Evolutionary conservation across 495 filamentous ascomycete genomes (phyloP).

Genomic region (Trypethelium eluteriae): DNA sequence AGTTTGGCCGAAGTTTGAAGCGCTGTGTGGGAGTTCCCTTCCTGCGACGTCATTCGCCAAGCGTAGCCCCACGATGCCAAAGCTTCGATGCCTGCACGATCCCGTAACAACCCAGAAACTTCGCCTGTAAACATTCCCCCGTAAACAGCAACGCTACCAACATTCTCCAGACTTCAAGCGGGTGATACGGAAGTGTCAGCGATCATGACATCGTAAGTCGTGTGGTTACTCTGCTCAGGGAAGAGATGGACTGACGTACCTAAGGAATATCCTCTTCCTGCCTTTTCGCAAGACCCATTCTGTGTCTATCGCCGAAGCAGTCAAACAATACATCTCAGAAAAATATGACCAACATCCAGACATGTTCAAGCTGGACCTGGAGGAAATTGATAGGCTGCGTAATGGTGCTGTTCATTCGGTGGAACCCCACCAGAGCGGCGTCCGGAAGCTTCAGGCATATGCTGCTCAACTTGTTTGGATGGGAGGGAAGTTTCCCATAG

Average conservation of each 20-base stretch:
- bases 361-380: slow-evolving; percentile 87
- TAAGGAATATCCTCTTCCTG: slow-evolving; percentile 48
- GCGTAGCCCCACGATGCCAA: neutral
- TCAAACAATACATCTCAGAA: slow-evolving; percentile 91
- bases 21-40: neutral
- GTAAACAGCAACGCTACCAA: neutral
- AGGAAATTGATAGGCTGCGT: slow-evolving; percentile 75
- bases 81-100: neutral
- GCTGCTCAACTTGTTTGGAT: slow-evolving; percentile 93
- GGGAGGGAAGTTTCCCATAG: slow-evolving; percentile 90
- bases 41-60: neutral
- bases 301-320: slow-evolving; percentile 67
- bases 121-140: neutral
- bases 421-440: slow-evolving; percentile 82
- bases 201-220: slow-evolving; percentile 3
- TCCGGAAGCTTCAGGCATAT: slow-evolving; percentile 79
- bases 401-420: slow-evolving; percentile 76
- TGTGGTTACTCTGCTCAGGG: neutral
- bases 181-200: neutral
- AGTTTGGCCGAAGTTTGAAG: neutral
- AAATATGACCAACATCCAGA: slow-evolving; percentile 99
- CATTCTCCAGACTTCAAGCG: neutral
- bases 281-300: slow-evolving; percentile 81
- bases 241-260: neutral
- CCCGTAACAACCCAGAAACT: neutral